Conservation (phyloP, 2,329 filamentous ascomycete species). For the Penicillium sp. region DNA sequence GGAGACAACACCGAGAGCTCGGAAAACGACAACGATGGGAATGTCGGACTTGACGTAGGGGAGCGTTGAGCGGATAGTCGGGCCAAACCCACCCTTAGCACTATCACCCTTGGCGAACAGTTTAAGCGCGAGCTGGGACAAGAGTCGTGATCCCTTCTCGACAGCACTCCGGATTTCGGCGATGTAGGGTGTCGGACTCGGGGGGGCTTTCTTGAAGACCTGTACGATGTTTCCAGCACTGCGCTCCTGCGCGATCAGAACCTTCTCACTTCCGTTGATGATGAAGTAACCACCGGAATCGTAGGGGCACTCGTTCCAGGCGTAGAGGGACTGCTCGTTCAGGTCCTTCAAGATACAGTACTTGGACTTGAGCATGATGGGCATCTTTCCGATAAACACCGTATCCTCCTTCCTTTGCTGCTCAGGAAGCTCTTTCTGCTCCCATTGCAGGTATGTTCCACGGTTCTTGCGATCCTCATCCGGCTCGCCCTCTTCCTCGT, state of each 20-base stretch:
- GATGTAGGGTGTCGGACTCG: constrained; percentile 89
- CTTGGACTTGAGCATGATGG: constrained; percentile 97
- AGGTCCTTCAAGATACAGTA: constrained; percentile 88
- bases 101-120: constrained; percentile 82
- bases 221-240: constrained; percentile 98
- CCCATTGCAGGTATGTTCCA: constrained; percentile 52
- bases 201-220: constrained; percentile 95
- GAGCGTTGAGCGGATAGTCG: constrained; percentile 86
- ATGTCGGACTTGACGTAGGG: constrained; percentile 95
- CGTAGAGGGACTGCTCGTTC: constrained; percentile 82
- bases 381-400: constrained; percentile 92
- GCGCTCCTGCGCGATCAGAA: constrained; percentile 94
- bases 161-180: constrained; percentile 96
- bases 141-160: constrained; percentile 92
- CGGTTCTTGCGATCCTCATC: constrained; percentile 53
- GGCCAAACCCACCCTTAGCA: constrained; percentile 78
- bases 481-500: constrained; percentile 58
- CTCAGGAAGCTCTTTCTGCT: constrained; percentile 47
- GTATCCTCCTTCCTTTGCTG: constrained; percentile 68
- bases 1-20: constrained; percentile 91
- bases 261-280: constrained; percentile 99
- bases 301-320: constrained; percentile 95
- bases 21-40: constrained; percentile 93
- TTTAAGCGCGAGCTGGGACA: constrained; percentile 91
- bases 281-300: constrained; percentile 99